Evolutionary conservation across 352 stramenopile genomes (phyloP).

Genomic region (Globisporangium barbulae): DNA sequence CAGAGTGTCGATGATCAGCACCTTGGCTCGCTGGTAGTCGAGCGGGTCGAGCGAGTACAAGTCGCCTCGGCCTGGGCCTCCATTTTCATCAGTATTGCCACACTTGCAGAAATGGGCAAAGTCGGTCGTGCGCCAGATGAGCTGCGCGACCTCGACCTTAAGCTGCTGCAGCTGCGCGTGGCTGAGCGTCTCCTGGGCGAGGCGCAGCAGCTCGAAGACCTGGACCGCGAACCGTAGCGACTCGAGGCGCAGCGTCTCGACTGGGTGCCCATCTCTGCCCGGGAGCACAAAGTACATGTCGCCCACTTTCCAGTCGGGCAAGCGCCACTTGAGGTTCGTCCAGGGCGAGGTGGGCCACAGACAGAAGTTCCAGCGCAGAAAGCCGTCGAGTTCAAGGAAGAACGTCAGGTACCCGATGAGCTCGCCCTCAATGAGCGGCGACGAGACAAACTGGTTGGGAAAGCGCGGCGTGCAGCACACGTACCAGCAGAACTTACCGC

Average conservation of each 20-base stretch:
- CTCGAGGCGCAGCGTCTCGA: slow-evolving; percentile 73
- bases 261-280: slow-evolving; percentile 48
- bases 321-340: slow-evolving; percentile 59
- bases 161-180: slow-evolving; percentile 49
- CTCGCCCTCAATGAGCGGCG: slow-evolving; percentile 64
- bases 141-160: slow-evolving; percentile 42
- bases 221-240: slow-evolving; percentile 65
- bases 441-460: slow-evolving; percentile 80
- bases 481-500: slow-evolving; percentile 73
- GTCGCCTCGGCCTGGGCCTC: slow-evolving; percentile 25
- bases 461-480: slow-evolving; percentile 71
- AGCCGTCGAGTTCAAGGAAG: slow-evolving; percentile 76
- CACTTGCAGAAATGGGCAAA: slow-evolving; percentile 46
- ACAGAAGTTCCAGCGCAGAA: slow-evolving; percentile 83
- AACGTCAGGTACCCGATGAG: slow-evolving; percentile 75
- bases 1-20: slow-evolving; percentile 61
- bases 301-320: slow-evolving; percentile 63
- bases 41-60: slow-evolving; percentile 69
- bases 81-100: not conserved
- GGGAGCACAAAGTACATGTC: slow-evolving; percentile 86
- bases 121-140: slow-evolving; percentile 59
- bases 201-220: slow-evolving; percentile 53
- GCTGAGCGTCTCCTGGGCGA: slow-evolving; percentile 39
- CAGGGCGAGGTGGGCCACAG: slow-evolving; percentile 62
- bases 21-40: slow-evolving; percentile 61